Conservation (phyloP, 306 rosid genomes). For the Prunus fruticosa region DNA sequence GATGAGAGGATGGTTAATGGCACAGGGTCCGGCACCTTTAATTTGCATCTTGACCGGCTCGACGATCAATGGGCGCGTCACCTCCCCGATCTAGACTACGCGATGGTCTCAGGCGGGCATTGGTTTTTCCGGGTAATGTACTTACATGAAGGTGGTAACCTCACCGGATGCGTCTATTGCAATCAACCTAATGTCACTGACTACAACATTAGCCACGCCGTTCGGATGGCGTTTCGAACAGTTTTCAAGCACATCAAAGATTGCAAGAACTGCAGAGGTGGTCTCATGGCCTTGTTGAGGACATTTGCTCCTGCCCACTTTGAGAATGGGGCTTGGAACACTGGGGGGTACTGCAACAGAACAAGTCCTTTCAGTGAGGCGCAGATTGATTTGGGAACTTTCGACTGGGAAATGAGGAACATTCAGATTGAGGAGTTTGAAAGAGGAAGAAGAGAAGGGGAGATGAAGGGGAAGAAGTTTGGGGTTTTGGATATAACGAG, state of each 20-base stretch:
- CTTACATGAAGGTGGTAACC: constrained; percentile 34
- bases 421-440: constrained; percentile 58
- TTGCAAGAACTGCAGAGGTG: constrained; percentile 41
- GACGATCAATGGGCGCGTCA: constrained; percentile 50
- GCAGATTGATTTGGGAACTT: constrained; percentile 26
- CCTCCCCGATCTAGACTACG: constrained; percentile 61
- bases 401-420: constrained; percentile 61
- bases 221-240: constrained; percentile 51
- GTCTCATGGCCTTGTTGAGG: constrained; percentile 51
- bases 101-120: constrained; percentile 65
- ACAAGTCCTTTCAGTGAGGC: constrained; percentile 46
- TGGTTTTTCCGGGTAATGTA: constrained; percentile 75
- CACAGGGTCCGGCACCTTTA: constrained; percentile 51
- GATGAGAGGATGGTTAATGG: constrained; percentile 70
- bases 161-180: constrained; percentile 67
- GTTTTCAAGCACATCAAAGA: constrained; percentile 39
- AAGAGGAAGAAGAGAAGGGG: constrained; percentile 37
- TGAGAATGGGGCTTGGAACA: constrained; percentile 75
- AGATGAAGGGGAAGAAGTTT: constrained; percentile 28
- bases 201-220: constrained; percentile 27
- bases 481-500: constrained; percentile 58
- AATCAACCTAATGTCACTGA: constrained; percentile 40
- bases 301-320: constrained; percentile 87
- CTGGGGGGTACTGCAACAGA: constrained; percentile 74
- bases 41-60: constrained; percentile 55